Base-by-base conservation (phyloP, 2,329 filamentous ascomycete species). In the Esteya vermicola region DNA sequence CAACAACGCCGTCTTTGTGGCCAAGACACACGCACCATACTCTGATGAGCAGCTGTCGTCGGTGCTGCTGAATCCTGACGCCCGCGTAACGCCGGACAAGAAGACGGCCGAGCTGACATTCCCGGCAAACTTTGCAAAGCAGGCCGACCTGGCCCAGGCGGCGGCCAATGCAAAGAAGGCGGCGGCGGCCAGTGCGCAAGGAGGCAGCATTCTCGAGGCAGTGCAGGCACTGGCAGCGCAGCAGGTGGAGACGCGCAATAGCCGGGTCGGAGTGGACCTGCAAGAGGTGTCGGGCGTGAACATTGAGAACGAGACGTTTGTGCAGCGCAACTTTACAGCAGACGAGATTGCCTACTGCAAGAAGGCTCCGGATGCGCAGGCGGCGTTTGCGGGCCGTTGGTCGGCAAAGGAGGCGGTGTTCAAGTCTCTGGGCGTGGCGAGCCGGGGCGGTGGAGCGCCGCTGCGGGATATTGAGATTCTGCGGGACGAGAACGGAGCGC, bases 381-480 rank as follows among this genome's bases (percentile, higher is more conserved):
- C 88, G 49, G 93, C 85, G 38, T 98, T 95, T 61, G 85, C 89
- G 6, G 91, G 91, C 37, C 78, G 86, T 50, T 98, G 91, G 91
- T 89, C 81, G 53, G 91, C 91, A 27, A 98, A 98, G 68, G 91
- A 98, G 64, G 91, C 91, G 22, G 88, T 98, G 1, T 98, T 98
- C 72, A 98, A 98, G 75, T 86, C 85, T 28, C 70, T 98, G 13
- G 86, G 88, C 49, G 88, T 96, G 12, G 65, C 72, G 51, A 81
- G 88, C 61, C 79, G 83, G 62, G 91, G 91, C 45, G 88, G 82
- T 9, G 91, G 93, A 48, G 89, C 91, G 44, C 71, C 85, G 14
- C 61, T 98, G 62, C 91, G 81, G 67, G 88, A 96, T 32, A 98
- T 98, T 64, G 93, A 98, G 65, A 89, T 98, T 52, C 60, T 75